Base-by-base conservation (phyloP, 768 basidiomycete species). In the Podaxis sp. region DNA sequence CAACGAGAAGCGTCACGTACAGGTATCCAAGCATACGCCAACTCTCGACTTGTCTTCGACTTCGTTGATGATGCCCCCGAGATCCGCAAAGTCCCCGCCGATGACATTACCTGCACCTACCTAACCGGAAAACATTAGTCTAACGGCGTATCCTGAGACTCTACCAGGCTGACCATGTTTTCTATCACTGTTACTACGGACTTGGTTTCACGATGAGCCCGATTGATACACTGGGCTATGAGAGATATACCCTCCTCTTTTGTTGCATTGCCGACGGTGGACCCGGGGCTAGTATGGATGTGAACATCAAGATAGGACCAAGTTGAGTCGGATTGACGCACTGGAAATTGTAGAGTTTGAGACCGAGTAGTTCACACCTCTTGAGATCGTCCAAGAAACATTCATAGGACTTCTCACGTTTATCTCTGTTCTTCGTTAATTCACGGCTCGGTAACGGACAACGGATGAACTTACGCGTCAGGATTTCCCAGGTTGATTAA, bases 11-110 rank as follows among this genome's bases (percentile, higher is more conserved):
- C 46, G 13, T 38, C 4, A 73, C 78, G 55, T 66, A 88, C 93
- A 95, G 0, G 94, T 94, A 73, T 96, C 93, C 46, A 96, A 75
- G 72, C 93, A 95, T 4, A 94, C 88, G 0, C 91, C 90, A 2
- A 95, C 85, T 51, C 93, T 74, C 0, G 75, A 75, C 73, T 94
- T 94, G 69, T 94, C 85, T 3, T 87, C 77, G 1, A 95, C 89
- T 22, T 77, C 76, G 0, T 77, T 70, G 49, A 96, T 94, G 53
- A 95, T 93, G 2, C 75, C 77, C 0, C 79, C 82, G 6, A 95
- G 70, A 63, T 95, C 86, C 4, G 79, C 72, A 67, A 94, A 92
- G 27, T 80, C 78, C 2, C 86, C 85, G 0, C 93, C 93, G 50
- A 94, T 80, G 49, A 92, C 82, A 66, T 93, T 94, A 3, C 88